These are phyloP conservation scores for Didymella sp. DNA, from an alignment of 2,329 filamentous ascomycete genomes.

Conservation along the genomic window DNA sequence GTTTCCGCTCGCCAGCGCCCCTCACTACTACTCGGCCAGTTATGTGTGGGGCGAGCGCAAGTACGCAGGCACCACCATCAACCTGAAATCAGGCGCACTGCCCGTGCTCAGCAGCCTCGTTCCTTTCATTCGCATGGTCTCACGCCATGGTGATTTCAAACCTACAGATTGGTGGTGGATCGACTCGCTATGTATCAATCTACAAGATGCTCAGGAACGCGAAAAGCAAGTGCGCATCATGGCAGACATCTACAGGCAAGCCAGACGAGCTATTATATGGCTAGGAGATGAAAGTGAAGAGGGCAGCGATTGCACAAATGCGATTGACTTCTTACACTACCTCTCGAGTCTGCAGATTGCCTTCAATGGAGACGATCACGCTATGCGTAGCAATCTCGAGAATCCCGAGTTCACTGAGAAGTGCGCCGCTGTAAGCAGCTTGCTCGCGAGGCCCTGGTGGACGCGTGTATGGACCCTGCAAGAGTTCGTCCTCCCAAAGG, in stretches of 20 bases:
- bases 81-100: constrained; percentile 23
- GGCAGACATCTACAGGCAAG: constrained; percentile 39
- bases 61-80: constrained; percentile 19
- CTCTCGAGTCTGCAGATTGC: constrained; percentile 29
- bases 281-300: constrained; percentile 52
- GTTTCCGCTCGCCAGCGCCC: constrained; percentile 34
- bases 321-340: constrained; percentile 34
- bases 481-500: constrained; percentile 40
- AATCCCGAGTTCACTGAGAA: constrained; percentile 25
- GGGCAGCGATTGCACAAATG: constrained; percentile 40
- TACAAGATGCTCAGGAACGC: constrained; percentile 33
- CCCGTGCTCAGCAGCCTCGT: constrained; percentile 32
- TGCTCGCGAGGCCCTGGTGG: constrained; percentile 40
- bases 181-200: constrained; percentile 42
- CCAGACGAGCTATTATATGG: constrained; percentile 36
- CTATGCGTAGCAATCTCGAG: constrained; percentile 28
- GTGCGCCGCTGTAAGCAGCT: constrained; percentile 32
- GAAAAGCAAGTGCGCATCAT: constrained; percentile 44
- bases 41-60: constrained; percentile 39
- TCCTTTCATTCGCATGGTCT: constrained; percentile 36
- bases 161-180: constrained; percentile 43
- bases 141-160: constrained; percentile 29
- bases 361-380: constrained; percentile 27
- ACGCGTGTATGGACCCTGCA: constrained; percentile 40
- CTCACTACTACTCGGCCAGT: constrained; percentile 39